Percentiles rank a stretch among this genome's conserved stretches.
Evolutionary conservation across 805 yeast genomes (phyloP).

Genomic region (Myxozyma melibiosi): DNA sequence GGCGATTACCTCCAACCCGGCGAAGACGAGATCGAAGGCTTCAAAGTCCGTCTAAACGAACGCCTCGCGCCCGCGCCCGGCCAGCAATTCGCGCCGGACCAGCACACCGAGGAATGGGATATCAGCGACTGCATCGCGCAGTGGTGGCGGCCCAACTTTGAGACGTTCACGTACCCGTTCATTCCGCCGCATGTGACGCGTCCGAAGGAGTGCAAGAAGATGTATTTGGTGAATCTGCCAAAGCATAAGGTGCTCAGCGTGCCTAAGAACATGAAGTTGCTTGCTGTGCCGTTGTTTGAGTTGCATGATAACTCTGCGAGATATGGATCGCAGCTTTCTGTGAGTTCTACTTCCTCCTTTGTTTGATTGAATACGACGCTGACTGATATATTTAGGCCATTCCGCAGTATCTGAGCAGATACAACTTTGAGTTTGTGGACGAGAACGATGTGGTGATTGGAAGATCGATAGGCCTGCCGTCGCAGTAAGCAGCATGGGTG

Average conservation of each 20-base stretch:
- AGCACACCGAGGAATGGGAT: conserved; percentile 37
- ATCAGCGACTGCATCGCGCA: conserved; percentile 42
- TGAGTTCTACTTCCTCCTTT: conserved; percentile 5
- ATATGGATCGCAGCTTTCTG: conserved; percentile 41
- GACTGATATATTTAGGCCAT: conserved; percentile 32
- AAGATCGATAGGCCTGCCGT: conserved; percentile 26
- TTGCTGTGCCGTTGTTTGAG: conserved; percentile 43
- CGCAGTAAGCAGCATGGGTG: too few relatives aligned
- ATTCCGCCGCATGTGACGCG: conserved; percentile 43
- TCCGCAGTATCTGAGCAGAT: conserved; percentile 45
- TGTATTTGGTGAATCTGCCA: conserved; percentile 40
- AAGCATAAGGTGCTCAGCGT: conserved; percentile 37
- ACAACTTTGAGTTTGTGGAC: conserved; percentile 41
- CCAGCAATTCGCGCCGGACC: conserved; percentile 26
- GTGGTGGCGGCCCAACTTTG: conserved; percentile 45
- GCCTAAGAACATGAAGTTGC: conserved; percentile 40
- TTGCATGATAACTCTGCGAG: conserved; percentile 40
- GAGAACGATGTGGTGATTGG: conserved; percentile 36
- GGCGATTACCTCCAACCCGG: conserved; percentile 38
- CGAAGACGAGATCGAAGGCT: conserved; percentile 38
- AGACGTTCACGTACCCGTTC: conserved; percentile 41
- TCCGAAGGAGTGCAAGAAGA: conserved; percentile 43
- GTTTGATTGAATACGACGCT: not conserved
- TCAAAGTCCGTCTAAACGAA: conserved; percentile 34
- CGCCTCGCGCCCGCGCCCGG: conserved; percentile 33